Percentiles rank a stretch among this genome's conserved stretches.
phyloP scores from a whole-genome alignment of 176 grass and related monocot species.

The Musa itinerans region DNA sequence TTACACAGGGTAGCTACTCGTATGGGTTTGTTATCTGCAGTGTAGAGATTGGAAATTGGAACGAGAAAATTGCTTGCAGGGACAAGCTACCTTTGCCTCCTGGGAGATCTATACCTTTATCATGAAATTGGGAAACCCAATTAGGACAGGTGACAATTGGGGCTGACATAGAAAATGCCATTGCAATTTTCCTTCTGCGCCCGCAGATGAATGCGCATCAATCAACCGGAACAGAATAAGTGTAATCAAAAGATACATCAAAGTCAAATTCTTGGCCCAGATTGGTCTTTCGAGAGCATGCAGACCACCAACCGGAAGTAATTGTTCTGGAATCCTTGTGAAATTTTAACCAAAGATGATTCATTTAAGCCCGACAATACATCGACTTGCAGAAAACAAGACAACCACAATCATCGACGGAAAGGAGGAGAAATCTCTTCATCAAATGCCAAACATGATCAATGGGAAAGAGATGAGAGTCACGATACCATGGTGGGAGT shows the following conservation, averaged over 20 bases:
- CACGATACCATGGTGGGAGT: slow-evolving; percentile 81
- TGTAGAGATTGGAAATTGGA: background rate
- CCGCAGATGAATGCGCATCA: background rate
- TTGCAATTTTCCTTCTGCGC: background rate
- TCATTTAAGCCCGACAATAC: too few relatives aligned
- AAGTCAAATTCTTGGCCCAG: background rate
- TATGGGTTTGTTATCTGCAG: background rate
- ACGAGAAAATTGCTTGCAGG: background rate
- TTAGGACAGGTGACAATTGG: background rate
- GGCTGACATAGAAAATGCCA: background rate
- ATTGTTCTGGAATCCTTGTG: too few relatives aligned
- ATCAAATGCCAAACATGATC: background rate
- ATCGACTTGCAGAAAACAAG: background rate
- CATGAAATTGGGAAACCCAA: background rate
- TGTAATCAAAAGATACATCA: too few relatives aligned
- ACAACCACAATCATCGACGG: background rate
- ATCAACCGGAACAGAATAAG: background rate
- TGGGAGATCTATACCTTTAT: background rate
- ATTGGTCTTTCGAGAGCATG: background rate
- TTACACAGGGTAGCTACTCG: background rate
- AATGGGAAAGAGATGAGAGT: background rate
- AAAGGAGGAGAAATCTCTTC: background rate
- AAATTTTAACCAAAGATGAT: too few relatives aligned
- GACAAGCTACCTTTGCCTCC: background rate
- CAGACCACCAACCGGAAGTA: background rate